A percentile compares a stretch with the other conserved stretches of the same genome.
Evolutionary conservation across 2,329 filamentous ascomycete species (phyloP).

Genomic region (Fusarium buharicum): DNA sequence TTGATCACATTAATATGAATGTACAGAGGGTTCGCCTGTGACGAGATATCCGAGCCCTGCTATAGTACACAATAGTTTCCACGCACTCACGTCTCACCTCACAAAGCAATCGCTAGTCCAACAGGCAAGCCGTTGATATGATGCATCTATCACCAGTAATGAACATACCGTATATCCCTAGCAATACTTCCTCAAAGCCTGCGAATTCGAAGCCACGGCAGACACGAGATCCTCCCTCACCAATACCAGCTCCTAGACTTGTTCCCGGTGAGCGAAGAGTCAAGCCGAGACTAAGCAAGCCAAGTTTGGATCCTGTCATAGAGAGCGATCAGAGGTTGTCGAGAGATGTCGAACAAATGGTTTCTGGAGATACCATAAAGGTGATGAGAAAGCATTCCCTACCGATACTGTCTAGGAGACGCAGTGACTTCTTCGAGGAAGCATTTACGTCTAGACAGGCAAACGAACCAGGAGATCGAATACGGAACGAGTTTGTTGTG

Average conservation of each 20-base stretch:
- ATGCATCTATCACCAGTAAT: constrained; percentile 33
- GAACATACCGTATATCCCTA: constrained; percentile 19
- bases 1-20: not conserved
- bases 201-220: constrained; percentile 13
- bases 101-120: not conserved
- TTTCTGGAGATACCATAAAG: constrained; percentile 23
- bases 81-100: not conserved
- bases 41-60: constrained; percentile 1
- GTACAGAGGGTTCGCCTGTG: constrained; percentile 3
- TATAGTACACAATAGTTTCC: not conserved
- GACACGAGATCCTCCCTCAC: constrained; percentile 6
- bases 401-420: constrained; percentile 35
- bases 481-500: constrained; percentile 66
- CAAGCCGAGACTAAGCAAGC: constrained; percentile 33
- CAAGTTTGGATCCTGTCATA: constrained; percentile 47
- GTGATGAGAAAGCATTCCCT: constrained; percentile 33
- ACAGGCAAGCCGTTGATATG: not conserved
- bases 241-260: constrained; percentile 9
- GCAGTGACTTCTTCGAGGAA: constrained; percentile 57
- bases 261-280: constrained; percentile 31
- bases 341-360: constrained; percentile 27
- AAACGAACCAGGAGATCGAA: constrained; percentile 53
- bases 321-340: constrained; percentile 42
- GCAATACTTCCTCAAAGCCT: not conserved
- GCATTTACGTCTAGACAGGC: constrained; percentile 50